Conservation (phyloP, 1,284 basidiomycete species). For the Cutaneotrichosporon arboriforme region DNA sequence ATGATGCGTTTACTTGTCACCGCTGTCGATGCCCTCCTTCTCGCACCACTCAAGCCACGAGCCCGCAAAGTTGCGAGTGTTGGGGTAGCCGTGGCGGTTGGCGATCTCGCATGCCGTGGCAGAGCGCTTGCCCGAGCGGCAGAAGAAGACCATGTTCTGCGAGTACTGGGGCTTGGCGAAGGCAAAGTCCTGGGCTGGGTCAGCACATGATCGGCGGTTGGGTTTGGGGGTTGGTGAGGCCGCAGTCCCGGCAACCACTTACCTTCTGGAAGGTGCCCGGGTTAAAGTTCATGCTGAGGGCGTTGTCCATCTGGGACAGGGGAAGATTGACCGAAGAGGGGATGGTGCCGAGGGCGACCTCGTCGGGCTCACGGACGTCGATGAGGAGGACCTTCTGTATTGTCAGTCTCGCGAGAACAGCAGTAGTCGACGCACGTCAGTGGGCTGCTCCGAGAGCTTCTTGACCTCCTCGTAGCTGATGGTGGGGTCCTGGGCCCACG, state of each 20-base stretch:
- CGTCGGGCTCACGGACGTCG: slow-evolving; percentile 90
- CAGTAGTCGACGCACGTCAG: slow-evolving; percentile 56
- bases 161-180: slow-evolving; percentile 71
- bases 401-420: not conserved
- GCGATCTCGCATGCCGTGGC: slow-evolving; percentile 79
- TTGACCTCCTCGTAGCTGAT: slow-evolving; percentile 80
- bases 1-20: not conserved
- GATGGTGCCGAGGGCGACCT: slow-evolving; percentile 89
- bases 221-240: not conserved
- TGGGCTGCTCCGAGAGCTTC: slow-evolving; percentile 71
- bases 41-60: slow-evolving; percentile 87
- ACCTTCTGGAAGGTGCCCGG: slow-evolving; percentile 59
- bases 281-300: slow-evolving; percentile 57
- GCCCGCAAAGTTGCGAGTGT: slow-evolving; percentile 86
- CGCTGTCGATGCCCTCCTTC: slow-evolving; percentile 12
- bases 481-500: slow-evolving; percentile 49
- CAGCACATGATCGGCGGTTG: not conserved
- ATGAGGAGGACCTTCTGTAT: slow-evolving; percentile 70
- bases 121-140: slow-evolving; percentile 82
- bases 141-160: slow-evolving; percentile 90
- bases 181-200: slow-evolving; percentile 55
- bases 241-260: not conserved
- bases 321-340: slow-evolving; percentile 93
- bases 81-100: slow-evolving; percentile 70
- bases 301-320: slow-evolving; percentile 67